Conservation (phyloP, 2,329 filamentous ascomycete species). For the Pseudocercospora vitis region DNA sequence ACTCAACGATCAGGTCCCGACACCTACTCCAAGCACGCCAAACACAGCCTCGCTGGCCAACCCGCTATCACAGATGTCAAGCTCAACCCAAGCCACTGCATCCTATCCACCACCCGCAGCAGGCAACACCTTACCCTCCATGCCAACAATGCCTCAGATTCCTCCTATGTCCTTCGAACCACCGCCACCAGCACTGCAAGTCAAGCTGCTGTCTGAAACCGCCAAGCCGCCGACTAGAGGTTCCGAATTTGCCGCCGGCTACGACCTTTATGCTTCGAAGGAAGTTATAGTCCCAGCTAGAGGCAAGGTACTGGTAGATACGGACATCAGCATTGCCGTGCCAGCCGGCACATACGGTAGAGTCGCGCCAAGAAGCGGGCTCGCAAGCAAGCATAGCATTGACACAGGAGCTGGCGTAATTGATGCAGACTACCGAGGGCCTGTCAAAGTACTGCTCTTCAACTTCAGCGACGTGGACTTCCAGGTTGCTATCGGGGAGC, state of each 20-base stretch:
- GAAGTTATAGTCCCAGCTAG: constrained; percentile 74
- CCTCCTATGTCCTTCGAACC: constrained; percentile 38
- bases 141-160: constrained; percentile 18
- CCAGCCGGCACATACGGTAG: constrained; percentile 86
- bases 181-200: constrained; percentile 64
- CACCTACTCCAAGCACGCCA: constrained; percentile 37
- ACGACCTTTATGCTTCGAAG: constrained; percentile 80
- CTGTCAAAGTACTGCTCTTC: constrained; percentile 91
- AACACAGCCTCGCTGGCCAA: constrained; percentile 28
- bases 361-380: constrained; percentile 33
- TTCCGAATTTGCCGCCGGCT: constrained; percentile 85
- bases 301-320: constrained; percentile 84
- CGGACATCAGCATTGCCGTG: constrained; percentile 86
- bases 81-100: constrained; percentile 20
- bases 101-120: constrained; percentile 10
- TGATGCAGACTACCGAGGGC: constrained; percentile 93
- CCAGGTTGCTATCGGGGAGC: constrained; percentile 77
- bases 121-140: constrained; percentile 4
- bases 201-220: constrained; percentile 82
- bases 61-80: constrained; percentile 28
- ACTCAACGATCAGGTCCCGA: constrained; percentile 39
- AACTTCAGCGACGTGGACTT: constrained; percentile 87
- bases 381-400: constrained; percentile 77
- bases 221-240: constrained; percentile 85
- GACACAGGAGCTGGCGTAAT: constrained; percentile 96